Percentiles rank a stretch among this genome's conserved stretches.
These are phyloP conservation scores for Suillus placidus DNA, from an alignment of 768 basidiomycete genomes.

Conservation along the genomic window DNA sequence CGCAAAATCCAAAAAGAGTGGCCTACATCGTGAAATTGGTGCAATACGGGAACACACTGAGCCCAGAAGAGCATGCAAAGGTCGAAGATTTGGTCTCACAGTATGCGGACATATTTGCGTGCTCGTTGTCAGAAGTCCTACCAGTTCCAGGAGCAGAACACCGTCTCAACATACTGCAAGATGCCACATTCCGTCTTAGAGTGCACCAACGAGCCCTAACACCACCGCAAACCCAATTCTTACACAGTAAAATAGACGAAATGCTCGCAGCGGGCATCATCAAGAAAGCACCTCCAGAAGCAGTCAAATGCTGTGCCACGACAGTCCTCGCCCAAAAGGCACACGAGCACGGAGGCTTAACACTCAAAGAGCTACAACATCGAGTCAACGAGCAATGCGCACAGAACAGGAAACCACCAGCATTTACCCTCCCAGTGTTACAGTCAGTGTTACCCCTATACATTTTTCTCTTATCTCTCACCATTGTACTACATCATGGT, in stretches of 20 bases:
- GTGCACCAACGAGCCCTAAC: constrained; percentile 7
- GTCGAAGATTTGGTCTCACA: constrained; percentile 29
- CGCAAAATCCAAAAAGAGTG: constrained; percentile 15
- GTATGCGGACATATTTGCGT: constrained; percentile 42
- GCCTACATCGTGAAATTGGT: constrained; percentile 22
- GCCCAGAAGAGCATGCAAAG: constrained; percentile 19
- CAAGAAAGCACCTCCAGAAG: no score
- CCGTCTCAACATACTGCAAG: neutral
- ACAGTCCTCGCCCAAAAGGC: no score
- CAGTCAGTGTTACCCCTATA: no score
- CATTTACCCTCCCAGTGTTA: no score
- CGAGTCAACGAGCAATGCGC: no score
- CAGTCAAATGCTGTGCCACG: no score
- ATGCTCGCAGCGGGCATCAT: constrained; percentile 8
- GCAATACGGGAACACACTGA: constrained; percentile 35
- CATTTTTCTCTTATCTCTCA: no score
- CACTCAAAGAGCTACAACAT: no score
- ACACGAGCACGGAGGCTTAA: no score
- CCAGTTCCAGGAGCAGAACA: constrained; percentile 19
- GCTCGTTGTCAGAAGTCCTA: constrained; percentile 41
- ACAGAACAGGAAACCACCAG: no score
- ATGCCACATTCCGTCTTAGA: neutral
- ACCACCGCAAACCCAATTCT: constrained; percentile 7
- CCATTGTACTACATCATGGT: no score
- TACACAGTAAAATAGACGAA: constrained; percentile 5